Base-by-base conservation (phyloP, 2,329 filamentous ascomycete species). In the Alternaria arbusti region DNA sequence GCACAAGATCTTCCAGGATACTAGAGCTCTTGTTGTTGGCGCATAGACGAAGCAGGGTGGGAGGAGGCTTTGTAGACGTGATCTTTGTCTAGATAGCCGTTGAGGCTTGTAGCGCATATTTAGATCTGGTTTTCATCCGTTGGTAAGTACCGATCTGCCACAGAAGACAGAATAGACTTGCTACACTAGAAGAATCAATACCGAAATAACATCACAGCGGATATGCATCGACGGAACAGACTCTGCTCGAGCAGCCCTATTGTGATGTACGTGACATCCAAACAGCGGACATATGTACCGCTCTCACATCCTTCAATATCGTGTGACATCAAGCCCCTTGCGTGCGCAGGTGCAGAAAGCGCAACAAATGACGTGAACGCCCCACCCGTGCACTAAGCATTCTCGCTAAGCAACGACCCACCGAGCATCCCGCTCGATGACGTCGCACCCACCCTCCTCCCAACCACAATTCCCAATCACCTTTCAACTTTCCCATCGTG, bases 281-380 rank as follows among this genome's bases (percentile, higher is more conserved):
- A 23, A 6, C 30, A 11, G 23, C 22, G 25, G 20, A 46, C 11
- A 36, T 15, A 22, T 52, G 10, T 17, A 23, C 44, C 12, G 23
- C 15, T 5, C 30, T 52, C 20, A 23, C 9, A 25, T 13, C 15
- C 23, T 23, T 52, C 8, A 22, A 6, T 12, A 22, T 13, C 17
- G 26, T 22, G 54, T 30, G 26, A 30, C 17, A 47, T 26, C 40
- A 57, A 47, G 43, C n/a, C 40, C 17, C 11, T 15, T 22, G 20
- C 20, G 6, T 3, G 20, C 20, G 20, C 20, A 20, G 20, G 20
- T 20, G 49, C 49, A n/a, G 30, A 52, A 22, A 49, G 54, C 3
- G 17, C 45, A 50, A 49, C 47, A 23, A 40, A 63, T 63, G 55
- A 63, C 49, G 58, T 57, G 46, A 62, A 54, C 15, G 46, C 40